These are phyloP conservation scores for Infundibulicybe gibba DNA, from an alignment of 768 basidiomycete genomes.

Conservation along the genomic window DNA sequence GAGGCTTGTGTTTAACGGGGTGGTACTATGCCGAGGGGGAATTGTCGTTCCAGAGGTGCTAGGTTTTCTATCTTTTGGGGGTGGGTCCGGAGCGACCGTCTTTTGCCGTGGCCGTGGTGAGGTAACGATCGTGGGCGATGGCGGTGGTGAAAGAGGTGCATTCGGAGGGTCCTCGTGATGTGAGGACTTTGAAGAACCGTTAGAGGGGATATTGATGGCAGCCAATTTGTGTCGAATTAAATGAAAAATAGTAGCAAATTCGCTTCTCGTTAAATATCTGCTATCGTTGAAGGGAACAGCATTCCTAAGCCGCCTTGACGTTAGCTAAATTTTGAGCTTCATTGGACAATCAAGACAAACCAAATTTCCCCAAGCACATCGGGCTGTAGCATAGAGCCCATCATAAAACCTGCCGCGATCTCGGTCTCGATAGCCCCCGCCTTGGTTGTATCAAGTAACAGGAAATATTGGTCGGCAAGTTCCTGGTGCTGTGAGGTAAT, in stretches of 20 bases:
- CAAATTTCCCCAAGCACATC: conserved; percentile 33
- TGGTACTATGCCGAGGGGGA: no score
- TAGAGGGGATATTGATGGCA: conserved; percentile 26
- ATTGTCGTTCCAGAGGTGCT: no score
- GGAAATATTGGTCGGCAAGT: conserved; percentile 27
- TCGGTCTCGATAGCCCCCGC: conserved; percentile 29
- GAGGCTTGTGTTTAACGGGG: no score
- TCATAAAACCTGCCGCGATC: conserved; percentile 26
- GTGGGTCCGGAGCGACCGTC: no score
- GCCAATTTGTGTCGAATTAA: conserved; percentile 25
- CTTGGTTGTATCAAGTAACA: conserved; percentile 21
- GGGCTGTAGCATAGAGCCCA: conserved; percentile 24
- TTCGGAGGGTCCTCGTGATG: no score
- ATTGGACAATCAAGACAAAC: conserved; percentile 15
- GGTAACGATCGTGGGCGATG: no score
- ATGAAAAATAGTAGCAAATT: conserved; percentile 33
- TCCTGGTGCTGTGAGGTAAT: conserved; percentile 22
- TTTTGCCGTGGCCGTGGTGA: no score
- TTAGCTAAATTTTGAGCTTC: not conserved
- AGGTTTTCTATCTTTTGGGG: no score
- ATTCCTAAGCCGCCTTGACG: conserved; percentile 17
- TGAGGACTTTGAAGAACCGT: not conserved
- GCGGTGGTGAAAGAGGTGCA: no score
- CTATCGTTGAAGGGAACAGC: conserved; percentile 30
- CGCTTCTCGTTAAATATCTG: conserved; percentile 29